These are phyloP conservation scores for Artemisia princeps DNA, from an alignment of 140 eudicot species.

Conservation along the genomic window DNA sequence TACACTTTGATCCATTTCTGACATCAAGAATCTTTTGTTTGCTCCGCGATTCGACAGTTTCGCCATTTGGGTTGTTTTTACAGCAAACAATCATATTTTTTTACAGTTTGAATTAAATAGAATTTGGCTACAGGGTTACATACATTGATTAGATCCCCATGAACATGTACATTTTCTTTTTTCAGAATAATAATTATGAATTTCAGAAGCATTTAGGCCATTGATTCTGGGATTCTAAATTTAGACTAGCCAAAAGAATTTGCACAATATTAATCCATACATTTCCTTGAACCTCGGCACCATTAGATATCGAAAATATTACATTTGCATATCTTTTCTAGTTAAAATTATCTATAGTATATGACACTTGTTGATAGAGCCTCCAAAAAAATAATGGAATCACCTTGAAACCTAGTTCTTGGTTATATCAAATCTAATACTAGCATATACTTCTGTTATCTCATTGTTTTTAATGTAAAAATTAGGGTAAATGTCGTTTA, in stretches of 20 bases:
- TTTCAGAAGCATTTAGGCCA: no score
- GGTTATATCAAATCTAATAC: slow-evolving; percentile 19
- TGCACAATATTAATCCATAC: no score
- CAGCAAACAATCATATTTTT: slow-evolving; percentile 22
- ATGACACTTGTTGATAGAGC: neutral
- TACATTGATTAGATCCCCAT: neutral
- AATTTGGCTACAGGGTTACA: neutral
- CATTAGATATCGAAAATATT: no score
- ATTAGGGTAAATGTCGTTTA: neutral
- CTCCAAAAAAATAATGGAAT: neutral
- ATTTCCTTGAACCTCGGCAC: no score
- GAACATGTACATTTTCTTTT: no score
- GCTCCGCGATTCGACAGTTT: slow-evolving; percentile 29
- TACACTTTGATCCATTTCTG: slow-evolving; percentile 70
- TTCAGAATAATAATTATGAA: no score
- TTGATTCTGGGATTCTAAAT: no score
- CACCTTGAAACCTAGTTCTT: neutral
- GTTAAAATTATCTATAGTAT: no score
- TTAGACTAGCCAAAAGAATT: no score
- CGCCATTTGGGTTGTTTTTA: neutral
- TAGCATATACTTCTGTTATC: slow-evolving; percentile 22
- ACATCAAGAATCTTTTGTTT: slow-evolving; percentile 29
- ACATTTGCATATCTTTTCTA: no score
- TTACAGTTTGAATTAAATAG: slow-evolving; percentile 1
- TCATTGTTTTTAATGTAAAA: slow-evolving; percentile 24